Percentiles rank a stretch among this genome's conserved stretches.
Conservation (phyloP, 495 filamentous ascomycete species). For the Penicillium pulvis region DNA sequence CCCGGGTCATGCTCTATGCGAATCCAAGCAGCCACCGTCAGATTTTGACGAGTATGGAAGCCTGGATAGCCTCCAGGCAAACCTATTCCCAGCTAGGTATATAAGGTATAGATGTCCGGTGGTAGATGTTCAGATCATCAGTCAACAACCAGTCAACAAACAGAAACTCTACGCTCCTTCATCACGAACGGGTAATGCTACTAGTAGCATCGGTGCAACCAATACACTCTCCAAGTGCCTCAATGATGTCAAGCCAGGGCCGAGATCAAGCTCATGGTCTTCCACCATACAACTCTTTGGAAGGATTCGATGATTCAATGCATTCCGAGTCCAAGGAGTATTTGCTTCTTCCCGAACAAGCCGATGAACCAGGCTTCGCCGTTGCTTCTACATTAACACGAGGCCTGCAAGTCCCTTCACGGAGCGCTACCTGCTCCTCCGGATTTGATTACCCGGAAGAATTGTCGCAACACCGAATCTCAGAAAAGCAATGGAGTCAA, state of each 20-base stretch:
- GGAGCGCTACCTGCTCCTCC: constrained; percentile 28
- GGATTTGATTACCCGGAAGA: constrained; percentile 39
- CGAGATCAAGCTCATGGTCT: background rate
- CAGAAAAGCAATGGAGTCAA: constrained; percentile 28
- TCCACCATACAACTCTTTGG: constrained; percentile 16
- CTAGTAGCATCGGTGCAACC: background rate
- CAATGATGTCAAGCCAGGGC: constrained; percentile 7
- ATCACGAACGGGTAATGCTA: background rate
- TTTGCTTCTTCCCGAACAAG: constrained; percentile 11
- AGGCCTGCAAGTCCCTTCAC: constrained; percentile 40
- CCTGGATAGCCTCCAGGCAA: background rate
- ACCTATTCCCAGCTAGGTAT: background rate
- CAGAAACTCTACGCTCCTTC: background rate
- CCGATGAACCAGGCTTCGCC: constrained; percentile 25
- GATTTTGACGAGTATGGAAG: background rate
- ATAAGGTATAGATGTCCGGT: background rate
- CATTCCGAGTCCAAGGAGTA: constrained; percentile 14
- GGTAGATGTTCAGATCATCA: background rate
- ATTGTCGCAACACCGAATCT: constrained; percentile 24
- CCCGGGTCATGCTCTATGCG: background rate
- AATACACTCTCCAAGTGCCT: background rate
- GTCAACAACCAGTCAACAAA: background rate
- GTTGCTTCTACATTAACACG: constrained; percentile 23
- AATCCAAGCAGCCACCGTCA: background rate
- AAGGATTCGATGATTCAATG: background rate